Conservation (phyloP, 1,139 yeast genomes). For the Sugiyamaella xylanicola region DNA sequence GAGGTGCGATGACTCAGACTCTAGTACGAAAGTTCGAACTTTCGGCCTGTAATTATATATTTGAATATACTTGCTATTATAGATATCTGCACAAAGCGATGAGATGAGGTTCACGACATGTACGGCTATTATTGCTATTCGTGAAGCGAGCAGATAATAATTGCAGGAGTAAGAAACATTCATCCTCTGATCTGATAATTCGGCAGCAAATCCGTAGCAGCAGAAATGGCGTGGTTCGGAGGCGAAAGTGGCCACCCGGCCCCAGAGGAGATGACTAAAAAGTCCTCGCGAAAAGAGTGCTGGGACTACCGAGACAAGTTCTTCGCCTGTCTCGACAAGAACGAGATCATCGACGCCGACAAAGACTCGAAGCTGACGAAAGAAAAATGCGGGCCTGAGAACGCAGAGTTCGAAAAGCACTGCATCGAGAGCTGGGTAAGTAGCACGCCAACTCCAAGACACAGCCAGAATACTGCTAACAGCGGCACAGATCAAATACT, state of each 20-base stretch:
- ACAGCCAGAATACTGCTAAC: conserved; percentile 3
- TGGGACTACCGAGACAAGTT: conserved; percentile 69
- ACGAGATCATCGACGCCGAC: conserved; percentile 51
- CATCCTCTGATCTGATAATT: too few relatives aligned
- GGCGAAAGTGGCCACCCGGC: conserved; percentile 36
- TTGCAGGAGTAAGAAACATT: too few relatives aligned
- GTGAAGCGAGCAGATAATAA: background rate
- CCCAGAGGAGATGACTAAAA: conserved; percentile 51
- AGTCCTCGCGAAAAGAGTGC: conserved; percentile 56
- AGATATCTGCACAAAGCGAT: too few relatives aligned
- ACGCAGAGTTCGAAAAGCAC: conserved; percentile 51
- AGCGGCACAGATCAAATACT: conserved; percentile 49
- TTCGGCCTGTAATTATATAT: too few relatives aligned
- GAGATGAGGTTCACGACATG: background rate
- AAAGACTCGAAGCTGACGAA: conserved; percentile 37
- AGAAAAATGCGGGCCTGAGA: conserved; percentile 49
- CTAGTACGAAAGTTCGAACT: too few relatives aligned
- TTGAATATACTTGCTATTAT: too few relatives aligned
- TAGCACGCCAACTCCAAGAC: background rate
- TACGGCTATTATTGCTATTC: background rate
- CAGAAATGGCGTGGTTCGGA: conserved; percentile 46
- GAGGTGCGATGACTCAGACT: too few relatives aligned
- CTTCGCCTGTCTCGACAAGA: conserved; percentile 59
- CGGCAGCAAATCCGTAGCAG: too few relatives aligned
- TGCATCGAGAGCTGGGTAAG: conserved; percentile 69